Evolutionary conservation across 768 basidiomycete genomes (phyloP), one percentile per base, ranked within the genome.

Genomic region (Tulasnella sp.): DNA sequence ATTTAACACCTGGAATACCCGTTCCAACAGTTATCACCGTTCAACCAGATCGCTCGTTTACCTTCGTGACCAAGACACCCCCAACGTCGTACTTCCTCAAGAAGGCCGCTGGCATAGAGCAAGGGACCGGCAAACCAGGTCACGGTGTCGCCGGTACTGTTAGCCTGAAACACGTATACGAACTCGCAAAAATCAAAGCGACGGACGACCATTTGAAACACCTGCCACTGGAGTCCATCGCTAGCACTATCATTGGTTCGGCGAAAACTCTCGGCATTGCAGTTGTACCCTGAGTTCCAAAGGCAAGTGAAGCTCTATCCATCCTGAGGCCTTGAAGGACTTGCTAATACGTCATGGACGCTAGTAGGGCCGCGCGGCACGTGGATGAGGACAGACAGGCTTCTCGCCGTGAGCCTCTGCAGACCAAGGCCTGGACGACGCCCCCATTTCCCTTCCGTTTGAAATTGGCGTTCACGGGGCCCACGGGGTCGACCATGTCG

Each of bases 161-260:
- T 86, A 94, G 91, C 85, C 90, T 99, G 84, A 99, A 99, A 89
- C 97, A 98, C 89, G 90, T 99, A 85, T 98, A 96, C 86, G 98
- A 99, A 89, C 98, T 99, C 85, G 96, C 97, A 50, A 97, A 95
- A 90, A 94, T 99, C 86, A 99, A 99, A 88, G 90, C 91, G 77
- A 91, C 90, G 84, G 98, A 99, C 87, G 93, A 93, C 82, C 93
- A 96, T 86, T 88, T 98, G 89, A 93, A 91, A 87, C 93, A 94
- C 85, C 89, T 98, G 82, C 91, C 92, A 82, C 89, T 97, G 82
- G 94, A 98, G 88, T 91, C 92, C 83, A 93, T 99, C 76, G 93
- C 95, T 41, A 93, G 93, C 84, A 94, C 94, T 85, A 89, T 99
- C 82, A 88, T 98, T 83, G 97, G 96, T 75, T 95, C 93, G 83